Conservation (phyloP, 306 rosid species). For the Datisca glomerata region DNA sequence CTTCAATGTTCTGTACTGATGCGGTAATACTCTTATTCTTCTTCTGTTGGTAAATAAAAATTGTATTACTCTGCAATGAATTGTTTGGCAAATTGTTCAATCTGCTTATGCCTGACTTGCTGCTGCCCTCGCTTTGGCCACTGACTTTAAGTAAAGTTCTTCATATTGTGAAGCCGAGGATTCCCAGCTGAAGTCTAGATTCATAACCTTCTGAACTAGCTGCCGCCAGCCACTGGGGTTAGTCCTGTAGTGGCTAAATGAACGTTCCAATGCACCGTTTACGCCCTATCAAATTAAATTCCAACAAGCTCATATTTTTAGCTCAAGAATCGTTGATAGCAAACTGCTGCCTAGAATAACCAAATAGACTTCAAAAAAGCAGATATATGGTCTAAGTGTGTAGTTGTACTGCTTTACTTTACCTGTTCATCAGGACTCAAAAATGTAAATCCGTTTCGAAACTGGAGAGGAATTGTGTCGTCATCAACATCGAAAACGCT, state of each 20-base stretch:
- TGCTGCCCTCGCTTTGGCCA: slow-evolving; percentile 51
- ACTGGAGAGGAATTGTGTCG: slow-evolving; percentile 52
- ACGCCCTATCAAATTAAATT: slow-evolving; percentile 32
- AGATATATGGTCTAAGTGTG: background rate
- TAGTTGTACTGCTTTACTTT: slow-evolving; percentile 2
- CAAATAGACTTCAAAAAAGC: too few species aligned
- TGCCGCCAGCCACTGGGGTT: slow-evolving; percentile 55
- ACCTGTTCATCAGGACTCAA: slow-evolving; percentile 74
- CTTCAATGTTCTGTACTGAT: too few species aligned
- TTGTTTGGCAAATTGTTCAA: too few species aligned
- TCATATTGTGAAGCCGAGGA: slow-evolving; percentile 78
- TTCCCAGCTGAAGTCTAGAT: slow-evolving; percentile 88
- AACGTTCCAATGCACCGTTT: slow-evolving; percentile 53
- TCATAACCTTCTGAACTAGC: slow-evolving; percentile 81
- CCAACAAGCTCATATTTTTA: background rate
- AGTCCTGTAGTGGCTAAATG: slow-evolving; percentile 36
- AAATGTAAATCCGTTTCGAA: slow-evolving; percentile 80
- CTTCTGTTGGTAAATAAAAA: too few species aligned
- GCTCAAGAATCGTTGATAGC: too few species aligned
- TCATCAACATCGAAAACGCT: slow-evolving; percentile 91
- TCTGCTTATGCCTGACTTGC: slow-evolving; percentile 21
- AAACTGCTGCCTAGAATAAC: too few species aligned
- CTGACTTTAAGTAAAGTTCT: slow-evolving; percentile 56
- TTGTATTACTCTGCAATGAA: too few species aligned
- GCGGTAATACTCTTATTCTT: too few species aligned